Base-by-base conservation (phyloP, 495 filamentous ascomycete species). In the Penicillium fimorum region DNA sequence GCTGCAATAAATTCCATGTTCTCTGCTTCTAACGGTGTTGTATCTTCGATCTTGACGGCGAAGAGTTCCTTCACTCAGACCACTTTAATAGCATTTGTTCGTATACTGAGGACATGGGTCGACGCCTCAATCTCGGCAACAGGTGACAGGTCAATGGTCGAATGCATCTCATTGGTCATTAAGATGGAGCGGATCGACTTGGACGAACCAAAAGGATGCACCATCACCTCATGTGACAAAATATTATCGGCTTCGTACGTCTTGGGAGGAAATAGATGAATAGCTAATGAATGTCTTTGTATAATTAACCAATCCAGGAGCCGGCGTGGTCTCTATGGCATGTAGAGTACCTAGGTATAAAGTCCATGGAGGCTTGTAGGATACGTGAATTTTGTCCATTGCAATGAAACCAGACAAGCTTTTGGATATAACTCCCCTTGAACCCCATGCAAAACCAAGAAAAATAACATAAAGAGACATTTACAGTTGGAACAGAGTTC, bases 401-500 rank as follows among this genome's bases (percentile, higher is more conserved):
- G 27, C 44, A 61, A 43, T 55, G 24, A 53, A 62, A 64, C 35
- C 46, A 30, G 45, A 45, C 49, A 59, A 56, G 56, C 59, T 64
- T 67, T 69, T 69, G 55, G 48, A 64, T 63, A 61, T 53, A 61
- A 61, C 62, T 52, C 62, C 66, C 63, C 58, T 64, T 45, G 51
- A 70, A 66, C 65, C 68, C 66, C 59, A 67, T 67, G 64, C 61
- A 60, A 64, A 56, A 60, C 49, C 49, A 17, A 48, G 47, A 55
- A 58, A 41, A 51, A 56, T 51, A 43, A 58, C 63, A 50, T n/a
- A 46, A 58, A 52, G 17, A 52, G 51, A 61, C 29, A 59, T 68
- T 72, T 63, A 97, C 53, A 97, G 79, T 69, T 93, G 91, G 70
- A 97, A 98, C 74, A 87, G 87, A 55, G 92, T 98, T 64, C 94